phyloP scores from a whole-genome alignment of 2,329 filamentous ascomycete species.

The Fusarium coicis region DNA sequence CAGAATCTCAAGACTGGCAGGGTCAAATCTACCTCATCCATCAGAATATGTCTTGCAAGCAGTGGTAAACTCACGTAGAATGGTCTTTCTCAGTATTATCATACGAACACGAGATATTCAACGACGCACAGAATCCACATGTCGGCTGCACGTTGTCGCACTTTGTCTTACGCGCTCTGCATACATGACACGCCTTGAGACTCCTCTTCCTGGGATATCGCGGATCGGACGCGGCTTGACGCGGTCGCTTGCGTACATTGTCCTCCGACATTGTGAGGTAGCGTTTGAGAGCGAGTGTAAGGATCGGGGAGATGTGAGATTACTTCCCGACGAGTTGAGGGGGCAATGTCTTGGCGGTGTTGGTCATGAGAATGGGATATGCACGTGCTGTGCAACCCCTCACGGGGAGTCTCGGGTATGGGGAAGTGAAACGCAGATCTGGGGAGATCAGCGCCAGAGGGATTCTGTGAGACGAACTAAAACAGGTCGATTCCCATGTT shows the following conservation, averaged over 20 bases:
- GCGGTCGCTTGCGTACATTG: slow-evolving; percentile 25
- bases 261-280: not conserved
- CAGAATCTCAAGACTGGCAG: slow-evolving; percentile 51
- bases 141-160: slow-evolving; percentile 52
- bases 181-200: slow-evolving; percentile 50
- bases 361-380: slow-evolving; percentile 1
- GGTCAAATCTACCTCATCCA: slow-evolving; percentile 45
- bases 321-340: slow-evolving; percentile 17
- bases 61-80: slow-evolving; percentile 36
- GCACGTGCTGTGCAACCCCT: slow-evolving; percentile 11
- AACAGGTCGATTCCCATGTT: not conserved
- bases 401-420: slow-evolving; percentile 36
- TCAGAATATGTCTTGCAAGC: not conserved
- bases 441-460: not conserved
- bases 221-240: slow-evolving; percentile 28
- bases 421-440: not conserved
- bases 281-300: not conserved
- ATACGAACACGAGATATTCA: slow-evolving; percentile 50
- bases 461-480: not conserved
- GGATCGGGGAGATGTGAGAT: slow-evolving; percentile 29
- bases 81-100: slow-evolving; percentile 42
- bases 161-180: slow-evolving; percentile 51
- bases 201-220: slow-evolving; percentile 48
- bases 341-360: slow-evolving; percentile 6
- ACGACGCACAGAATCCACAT: slow-evolving; percentile 50